phyloP scores from a whole-genome alignment of 805 yeast species.

The Suhomyces prunicola region DNA sequence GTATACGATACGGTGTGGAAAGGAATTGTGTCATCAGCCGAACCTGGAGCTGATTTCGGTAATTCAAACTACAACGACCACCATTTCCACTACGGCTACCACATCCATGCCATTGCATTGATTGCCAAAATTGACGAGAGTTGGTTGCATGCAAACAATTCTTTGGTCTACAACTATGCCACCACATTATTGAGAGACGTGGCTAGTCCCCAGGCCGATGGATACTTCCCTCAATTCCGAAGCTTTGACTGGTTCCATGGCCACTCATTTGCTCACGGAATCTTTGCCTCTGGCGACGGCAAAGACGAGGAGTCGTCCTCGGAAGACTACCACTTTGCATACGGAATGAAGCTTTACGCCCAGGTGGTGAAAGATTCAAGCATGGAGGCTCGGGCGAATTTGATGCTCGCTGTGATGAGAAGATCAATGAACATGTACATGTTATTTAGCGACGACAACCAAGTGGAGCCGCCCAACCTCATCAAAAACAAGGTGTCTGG shows the following conservation, averaged over 20 bases:
- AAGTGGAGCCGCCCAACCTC: constrained; percentile 52
- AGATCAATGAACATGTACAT: constrained; percentile 55
- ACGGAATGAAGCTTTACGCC: constrained; percentile 68
- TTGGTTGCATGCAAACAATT: constrained; percentile 31
- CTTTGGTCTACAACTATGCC: constrained; percentile 47
- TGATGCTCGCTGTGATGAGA: constrained; percentile 59
- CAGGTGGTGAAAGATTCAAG: constrained; percentile 49
- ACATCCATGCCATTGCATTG: constrained; percentile 67
- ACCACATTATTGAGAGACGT: constrained; percentile 62
- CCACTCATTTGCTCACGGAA: constrained; percentile 77
- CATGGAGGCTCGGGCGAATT: constrained; percentile 52
- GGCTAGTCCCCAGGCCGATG: constrained; percentile 58
- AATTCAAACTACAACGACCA: constrained; percentile 72
- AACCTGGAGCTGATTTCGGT: constrained; percentile 64
- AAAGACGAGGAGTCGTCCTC: constrained; percentile 73
- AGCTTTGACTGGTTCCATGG: constrained; percentile 76
- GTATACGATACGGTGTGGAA: constrained; percentile 77
- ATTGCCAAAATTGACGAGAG: constrained; percentile 51
- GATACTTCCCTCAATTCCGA: constrained; percentile 61
- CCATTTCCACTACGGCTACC: constrained; percentile 76
- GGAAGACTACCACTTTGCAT: constrained; percentile 70
- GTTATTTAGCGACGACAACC: constrained; percentile 51
- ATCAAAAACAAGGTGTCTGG: constrained; percentile 69
- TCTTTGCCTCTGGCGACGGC: constrained; percentile 69
- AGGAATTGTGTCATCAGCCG: constrained; percentile 73